Conservation (phyloP, 306 rosid species). For the Neltuma alba region DNA sequence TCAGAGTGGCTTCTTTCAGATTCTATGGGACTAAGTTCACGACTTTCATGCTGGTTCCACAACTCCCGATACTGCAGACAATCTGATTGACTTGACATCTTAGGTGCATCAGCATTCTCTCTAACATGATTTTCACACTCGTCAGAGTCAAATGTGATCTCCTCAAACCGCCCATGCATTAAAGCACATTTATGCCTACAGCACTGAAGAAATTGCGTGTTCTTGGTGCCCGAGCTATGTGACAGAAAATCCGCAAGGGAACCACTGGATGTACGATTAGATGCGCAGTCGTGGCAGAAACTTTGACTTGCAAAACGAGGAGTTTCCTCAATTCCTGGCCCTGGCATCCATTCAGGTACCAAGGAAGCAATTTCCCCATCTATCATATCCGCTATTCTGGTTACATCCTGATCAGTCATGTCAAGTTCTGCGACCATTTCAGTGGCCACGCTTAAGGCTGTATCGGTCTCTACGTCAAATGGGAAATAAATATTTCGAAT, state of each 20-base stretch:
- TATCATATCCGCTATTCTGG: slow-evolving; percentile 89
- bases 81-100: slow-evolving; percentile 39
- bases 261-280: slow-evolving; percentile 58
- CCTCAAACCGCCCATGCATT: slow-evolving; percentile 88
- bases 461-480: slow-evolving; percentile 75
- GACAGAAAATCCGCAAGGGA: slow-evolving; percentile 48
- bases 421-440: slow-evolving; percentile 96
- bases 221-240: slow-evolving; percentile 42
- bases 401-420: slow-evolving; percentile 85
- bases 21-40: slow-evolving; percentile 68
- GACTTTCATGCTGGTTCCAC: slow-evolving; percentile 69
- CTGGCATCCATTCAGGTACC: slow-evolving; percentile 82
- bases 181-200: slow-evolving; percentile 65
- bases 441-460: slow-evolving; percentile 85
- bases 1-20: slow-evolving; percentile 66
- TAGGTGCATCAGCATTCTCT: slow-evolving; percentile 42
- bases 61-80: slow-evolving; percentile 50
- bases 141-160: slow-evolving; percentile 68
- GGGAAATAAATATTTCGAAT: slow-evolving; percentile 86
- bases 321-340: slow-evolving; percentile 68
- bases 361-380: slow-evolving; percentile 84
- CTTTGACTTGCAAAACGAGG: slow-evolving; percentile 50
- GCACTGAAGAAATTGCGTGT: slow-evolving; percentile 56
- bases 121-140: slow-evolving; percentile 49
- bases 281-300: slow-evolving; percentile 62